Evolutionary conservation across 2,329 filamentous ascomycete species (phyloP).

Genomic region (Raffaelea albimanens): DNA sequence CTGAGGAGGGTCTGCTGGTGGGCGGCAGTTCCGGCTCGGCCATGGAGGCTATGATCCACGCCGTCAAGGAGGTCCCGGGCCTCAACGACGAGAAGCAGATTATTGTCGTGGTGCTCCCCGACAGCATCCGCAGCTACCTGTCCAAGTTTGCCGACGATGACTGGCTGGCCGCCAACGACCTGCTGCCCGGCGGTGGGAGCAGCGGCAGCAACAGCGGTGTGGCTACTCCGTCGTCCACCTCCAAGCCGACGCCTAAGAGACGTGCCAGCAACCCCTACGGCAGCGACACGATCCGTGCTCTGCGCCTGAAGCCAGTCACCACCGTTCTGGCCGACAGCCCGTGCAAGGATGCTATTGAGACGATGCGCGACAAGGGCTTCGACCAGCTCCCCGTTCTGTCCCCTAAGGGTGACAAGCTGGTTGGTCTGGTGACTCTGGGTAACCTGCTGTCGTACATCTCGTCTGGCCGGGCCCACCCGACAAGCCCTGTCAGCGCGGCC

Average conservation of each 20-base stretch:
- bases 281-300: conserved; percentile 67
- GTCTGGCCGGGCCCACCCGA: conserved; percentile 64
- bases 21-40: conserved; percentile 92
- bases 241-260: conserved; percentile 27
- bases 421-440: conserved; percentile 87
- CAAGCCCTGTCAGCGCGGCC: conserved; percentile 69
- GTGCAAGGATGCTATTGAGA: conserved; percentile 86
- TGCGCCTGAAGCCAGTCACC: conserved; percentile 88
- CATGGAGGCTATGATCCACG: conserved; percentile 70
- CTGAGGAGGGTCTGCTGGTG: conserved; percentile 87
- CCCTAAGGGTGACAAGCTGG: conserved; percentile 59
- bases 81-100: conserved; percentile 79
- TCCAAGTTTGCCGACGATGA: conserved; percentile 99
- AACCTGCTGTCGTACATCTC: conserved; percentile 90
- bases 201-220: conserved; percentile 19
- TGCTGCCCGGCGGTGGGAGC: conserved; percentile 53
- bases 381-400: conserved; percentile 91
- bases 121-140: conserved; percentile 94
- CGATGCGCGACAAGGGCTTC: conserved; percentile 96
- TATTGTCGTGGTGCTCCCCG: conserved; percentile 83
- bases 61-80: conserved; percentile 66
- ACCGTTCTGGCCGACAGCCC: conserved; percentile 62
- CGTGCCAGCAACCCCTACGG: conserved; percentile 64
- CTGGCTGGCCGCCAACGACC: conserved; percentile 94
- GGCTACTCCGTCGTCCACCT: conserved; percentile 4